Evolutionary conservation across 768 basidiomycete genomes (phyloP), one percentile per base, ranked within the genome.

Genomic region (Kwoniella botswanensis): DNA sequence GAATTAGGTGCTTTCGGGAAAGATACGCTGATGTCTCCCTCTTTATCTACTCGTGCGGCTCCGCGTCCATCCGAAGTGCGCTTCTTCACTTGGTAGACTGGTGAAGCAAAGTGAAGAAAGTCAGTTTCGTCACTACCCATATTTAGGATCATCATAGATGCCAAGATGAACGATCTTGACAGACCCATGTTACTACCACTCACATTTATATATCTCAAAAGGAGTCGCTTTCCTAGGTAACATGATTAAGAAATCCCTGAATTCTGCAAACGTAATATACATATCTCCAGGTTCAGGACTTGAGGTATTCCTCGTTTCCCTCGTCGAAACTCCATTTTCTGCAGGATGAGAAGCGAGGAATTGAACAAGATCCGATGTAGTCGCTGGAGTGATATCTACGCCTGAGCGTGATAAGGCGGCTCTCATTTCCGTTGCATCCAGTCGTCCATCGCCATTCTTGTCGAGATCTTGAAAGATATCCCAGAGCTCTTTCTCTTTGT

Each of bases 381-480:
- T 92, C 24, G 86, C 84, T 35, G 89, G 87, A 4, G 89, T 88
- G 63, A 93, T 86, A 67, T 86, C 85, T 71, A 95, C 92, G 64
- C 93, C 92, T 79, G 92, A 90, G 82, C 90, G 89, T 63, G 85
- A 83, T 56, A 96, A 84, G 3, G 91, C 90, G n/a, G 85, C 74
- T 50, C 85, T 80, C 68, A 92, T 84, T 77, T 91, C 91, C 17
- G 85, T 83, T 9, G 87, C 85, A 77, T 94, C 93, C 41, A 97
- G 82, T 67, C 88, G 88, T 9, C 93, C 94, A 83, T 97, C 93
- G 29, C 91, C 88, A 78, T 97, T 93, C 71, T 93, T 86, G 85
- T 96, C 95, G 60, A 97, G 87, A 76, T 94, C 92, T 79, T 93
- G 92, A 84, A 97, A 97, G 66, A 94, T 90, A 62, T 88, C 86